Base-by-base conservation (phyloP, 2,329 filamentous ascomycete species). In the Ambrosiella xylebori region DNA sequence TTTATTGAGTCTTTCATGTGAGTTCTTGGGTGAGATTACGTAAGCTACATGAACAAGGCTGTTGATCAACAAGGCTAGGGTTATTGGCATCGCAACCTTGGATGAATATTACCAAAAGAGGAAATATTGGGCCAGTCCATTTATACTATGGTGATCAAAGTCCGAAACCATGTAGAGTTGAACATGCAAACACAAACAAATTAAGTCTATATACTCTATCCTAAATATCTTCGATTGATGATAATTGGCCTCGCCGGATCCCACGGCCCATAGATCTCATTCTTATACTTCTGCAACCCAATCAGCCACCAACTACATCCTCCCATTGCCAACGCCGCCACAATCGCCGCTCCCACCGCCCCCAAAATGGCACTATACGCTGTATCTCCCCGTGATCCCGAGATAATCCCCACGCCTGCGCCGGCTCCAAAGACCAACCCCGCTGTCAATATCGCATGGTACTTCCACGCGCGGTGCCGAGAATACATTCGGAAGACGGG, bases 241-340 rank as follows among this genome's bases (percentile, higher is more conserved):
- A 93, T 90, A 58, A 93, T 80, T 8, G 93, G 93, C 67, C 90
- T 78, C 6, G 93, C 93, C 17, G 91, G 90, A 72, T 98, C 93
- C 93, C 93, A 98, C 1, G 93, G 93, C 49, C 93, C 93, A 66
- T 90, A 88, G 64, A 98, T 96, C 71, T 97, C 93, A 68, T 97
- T 97, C 75, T 98, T 98, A 71, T 97, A 98, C 72, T 95, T 91
- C 71, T 98, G 93, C 69, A 98, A 70, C 7, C 89, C 87, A 66
- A 98, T 97, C 62, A 98, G 72, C 90, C 93, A 97, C 91, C 90
- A 97, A 67, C 88, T 95, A 68, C 90, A 96, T 11, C 89, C 85
- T 1, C 91, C 93, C 81, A 96, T 95, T 1, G 82, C 83, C 57
- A 95, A 68, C 3, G 83, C 81, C 0, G 86, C 84, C 19, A 88